A percentile compares a stretch with the other conserved stretches of the same genome.
Conservation (phyloP, 164 flowering plant genomes). For the Nymphaea thermarum region DNA sequence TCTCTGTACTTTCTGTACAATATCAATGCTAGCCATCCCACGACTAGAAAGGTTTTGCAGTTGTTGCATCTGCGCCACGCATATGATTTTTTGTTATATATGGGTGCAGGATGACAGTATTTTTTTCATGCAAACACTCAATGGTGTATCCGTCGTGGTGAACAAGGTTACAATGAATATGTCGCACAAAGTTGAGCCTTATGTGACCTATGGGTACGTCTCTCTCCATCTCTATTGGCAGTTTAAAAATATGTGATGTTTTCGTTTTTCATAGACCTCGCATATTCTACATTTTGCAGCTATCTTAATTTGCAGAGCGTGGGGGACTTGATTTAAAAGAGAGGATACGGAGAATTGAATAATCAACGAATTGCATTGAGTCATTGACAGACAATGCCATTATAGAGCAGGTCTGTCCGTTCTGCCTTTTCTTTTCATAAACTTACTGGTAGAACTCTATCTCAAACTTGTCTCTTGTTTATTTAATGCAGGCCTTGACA, state of each 20-base stretch:
- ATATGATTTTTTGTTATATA: neutral
- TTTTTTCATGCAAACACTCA: conserved; percentile 30
- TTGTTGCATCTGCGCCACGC: conserved; percentile 48
- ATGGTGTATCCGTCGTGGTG: conserved; percentile 54
- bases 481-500: conserved; percentile 30
- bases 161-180: conserved; percentile 61
- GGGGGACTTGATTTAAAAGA: conserved; percentile 40
- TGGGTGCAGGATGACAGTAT: neutral
- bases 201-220: conserved; percentile 45
- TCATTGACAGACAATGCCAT: neutral
- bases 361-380: neutral
- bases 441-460: neutral
- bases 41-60: conserved; percentile 38
- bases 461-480: neutral
- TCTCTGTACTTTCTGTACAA: conserved; percentile 10
- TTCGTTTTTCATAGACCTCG: neutral
- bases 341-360: conserved; percentile 31
- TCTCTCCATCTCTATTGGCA: neutral
- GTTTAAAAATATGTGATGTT: neutral
- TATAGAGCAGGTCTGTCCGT: neutral
- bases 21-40: conserved; percentile 54
- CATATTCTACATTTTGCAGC: conserved; percentile 9
- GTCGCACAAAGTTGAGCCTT: conserved; percentile 58
- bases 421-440: neutral
- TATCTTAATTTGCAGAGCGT: conserved; percentile 55